phyloP scores from a whole-genome alignment of 768 basidiomycete genomes.

The Phanerodontia chrysosporium region DNA sequence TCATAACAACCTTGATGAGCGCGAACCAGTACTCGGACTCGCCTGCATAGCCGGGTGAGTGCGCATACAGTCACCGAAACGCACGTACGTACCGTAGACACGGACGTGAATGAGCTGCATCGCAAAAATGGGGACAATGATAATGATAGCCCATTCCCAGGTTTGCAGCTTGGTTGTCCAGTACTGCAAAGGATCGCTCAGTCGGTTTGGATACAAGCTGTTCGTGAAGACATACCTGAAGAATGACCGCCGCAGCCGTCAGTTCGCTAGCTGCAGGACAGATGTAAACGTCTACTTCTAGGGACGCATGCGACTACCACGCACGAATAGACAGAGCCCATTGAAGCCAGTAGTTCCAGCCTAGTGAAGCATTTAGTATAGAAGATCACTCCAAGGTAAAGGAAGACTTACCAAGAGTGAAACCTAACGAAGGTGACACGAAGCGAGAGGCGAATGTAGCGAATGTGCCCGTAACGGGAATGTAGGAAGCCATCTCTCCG shows the following conservation, averaged over 20 bases:
- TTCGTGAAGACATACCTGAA: conserved; percentile 32
- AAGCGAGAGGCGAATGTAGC: conserved; percentile 55
- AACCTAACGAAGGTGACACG: conserved; percentile 56
- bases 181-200: conserved; percentile 22
- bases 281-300: conserved; percentile 12
- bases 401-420: conserved; percentile 43
- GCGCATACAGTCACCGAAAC: neutral
- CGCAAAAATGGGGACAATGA: conserved; percentile 49
- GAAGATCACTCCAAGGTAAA: neutral
- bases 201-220: neutral
- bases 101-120: conserved; percentile 54
- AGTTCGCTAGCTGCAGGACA: conserved; percentile 45
- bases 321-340: conserved; percentile 38
- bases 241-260: conserved; percentile 52
- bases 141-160: conserved; percentile 55
- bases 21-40: conserved; percentile 66
- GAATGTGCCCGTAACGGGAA: conserved; percentile 59
- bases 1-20: conserved; percentile 58
- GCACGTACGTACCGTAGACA: conserved; percentile 48
- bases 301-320: conserved; percentile 12
- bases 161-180: conserved; percentile 45
- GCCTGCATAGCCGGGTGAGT: conserved; percentile 28
- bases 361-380: conserved; percentile 17
- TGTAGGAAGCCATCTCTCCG: conserved; percentile 66
- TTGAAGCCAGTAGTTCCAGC: conserved; percentile 59